Conservation (phyloP, 2,329 filamentous ascomycete genomes). For the Aspergillus persii region DNA sequence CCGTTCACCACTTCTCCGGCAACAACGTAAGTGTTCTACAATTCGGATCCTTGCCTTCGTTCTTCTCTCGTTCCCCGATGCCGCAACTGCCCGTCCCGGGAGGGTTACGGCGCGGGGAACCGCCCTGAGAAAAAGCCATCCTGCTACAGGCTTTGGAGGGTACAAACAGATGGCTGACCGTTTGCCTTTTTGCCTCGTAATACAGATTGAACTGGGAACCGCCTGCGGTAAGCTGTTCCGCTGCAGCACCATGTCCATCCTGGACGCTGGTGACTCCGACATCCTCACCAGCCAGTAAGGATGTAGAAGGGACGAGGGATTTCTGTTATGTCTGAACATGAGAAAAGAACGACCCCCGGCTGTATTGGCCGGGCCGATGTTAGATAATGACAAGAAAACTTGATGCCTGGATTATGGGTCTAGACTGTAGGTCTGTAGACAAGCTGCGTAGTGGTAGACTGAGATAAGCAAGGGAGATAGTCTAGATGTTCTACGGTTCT, state of each 20-base stretch:
- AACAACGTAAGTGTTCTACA: slow-evolving; percentile 82
- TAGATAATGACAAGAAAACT: slow-evolving; percentile 25
- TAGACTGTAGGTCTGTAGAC: background rate
- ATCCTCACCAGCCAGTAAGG: slow-evolving; percentile 64
- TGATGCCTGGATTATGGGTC: background rate
- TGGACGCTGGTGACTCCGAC: slow-evolving; percentile 98
- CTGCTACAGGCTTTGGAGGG: slow-evolving; percentile 20
- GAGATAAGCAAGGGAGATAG: too few species aligned
- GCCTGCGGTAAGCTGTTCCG: slow-evolving; percentile 99
- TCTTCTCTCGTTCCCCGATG: background rate
- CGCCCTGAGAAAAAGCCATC: slow-evolving; percentile 88
- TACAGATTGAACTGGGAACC: slow-evolving; percentile 94
- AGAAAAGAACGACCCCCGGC: slow-evolving; percentile 1
- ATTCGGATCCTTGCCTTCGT: slow-evolving; percentile 1
- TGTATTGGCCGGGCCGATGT: slow-evolving; percentile 3
- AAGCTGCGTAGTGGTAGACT: too few species aligned
- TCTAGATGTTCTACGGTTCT: too few species aligned
- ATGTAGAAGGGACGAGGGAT: slow-evolving; percentile 12
- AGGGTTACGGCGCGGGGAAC: slow-evolving; percentile 35
- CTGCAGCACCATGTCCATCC: slow-evolving; percentile 93
- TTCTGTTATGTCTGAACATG: slow-evolving; percentile 23
- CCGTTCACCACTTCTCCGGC: slow-evolving; percentile 95
- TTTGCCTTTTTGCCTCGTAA: slow-evolving; percentile 26
- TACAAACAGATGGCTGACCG: slow-evolving; percentile 53
- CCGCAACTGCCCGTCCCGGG: background rate